phyloP scores from a whole-genome alignment of 2,329 filamentous ascomycete genomes.

The Rhexocercosporidium sp. region DNA sequence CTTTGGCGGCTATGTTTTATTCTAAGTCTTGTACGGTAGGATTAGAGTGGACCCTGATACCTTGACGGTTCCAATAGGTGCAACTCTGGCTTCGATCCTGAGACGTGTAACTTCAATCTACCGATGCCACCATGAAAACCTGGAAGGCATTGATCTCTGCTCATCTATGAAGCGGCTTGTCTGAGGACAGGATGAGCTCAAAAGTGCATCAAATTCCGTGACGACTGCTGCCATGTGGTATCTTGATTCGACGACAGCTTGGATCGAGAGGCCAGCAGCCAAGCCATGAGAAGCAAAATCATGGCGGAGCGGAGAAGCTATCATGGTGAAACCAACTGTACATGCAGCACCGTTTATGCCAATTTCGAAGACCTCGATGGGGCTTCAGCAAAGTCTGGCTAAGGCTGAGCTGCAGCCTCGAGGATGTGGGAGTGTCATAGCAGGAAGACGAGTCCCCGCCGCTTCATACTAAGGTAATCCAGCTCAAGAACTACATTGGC shows the following conservation, averaged over 20 bases:
- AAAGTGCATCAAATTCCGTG: not conserved
- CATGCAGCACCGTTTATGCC: not conserved
- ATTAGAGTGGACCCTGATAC: not conserved
- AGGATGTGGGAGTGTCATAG: not conserved
- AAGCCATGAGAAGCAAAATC: not conserved
- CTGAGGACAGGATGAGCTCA: not conserved
- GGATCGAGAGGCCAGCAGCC: not conserved
- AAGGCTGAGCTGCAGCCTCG: conserved; percentile 7
- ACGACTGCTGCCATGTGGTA: not conserved
- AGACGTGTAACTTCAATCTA: not conserved
- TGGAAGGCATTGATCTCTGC: not conserved
- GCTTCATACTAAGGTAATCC: not conserved
- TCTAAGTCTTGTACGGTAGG: not conserved
- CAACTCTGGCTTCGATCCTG: not conserved
- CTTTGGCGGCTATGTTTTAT: not conserved
- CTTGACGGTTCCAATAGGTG: not conserved
- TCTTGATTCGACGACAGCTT: not conserved
- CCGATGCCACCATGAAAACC: not conserved
- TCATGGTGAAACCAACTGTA: not conserved
- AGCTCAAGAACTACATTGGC: not conserved
- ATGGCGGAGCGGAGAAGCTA: not conserved
- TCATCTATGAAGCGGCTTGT: not conserved
- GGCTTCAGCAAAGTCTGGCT: not conserved
- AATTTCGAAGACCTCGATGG: not conserved
- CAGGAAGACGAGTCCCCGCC: not conserved